A percentile compares a stretch with the other conserved stretches of the same genome.
Conservation (phyloP, 2,329 filamentous ascomycete species). For the Diaporthe australafricana region DNA sequence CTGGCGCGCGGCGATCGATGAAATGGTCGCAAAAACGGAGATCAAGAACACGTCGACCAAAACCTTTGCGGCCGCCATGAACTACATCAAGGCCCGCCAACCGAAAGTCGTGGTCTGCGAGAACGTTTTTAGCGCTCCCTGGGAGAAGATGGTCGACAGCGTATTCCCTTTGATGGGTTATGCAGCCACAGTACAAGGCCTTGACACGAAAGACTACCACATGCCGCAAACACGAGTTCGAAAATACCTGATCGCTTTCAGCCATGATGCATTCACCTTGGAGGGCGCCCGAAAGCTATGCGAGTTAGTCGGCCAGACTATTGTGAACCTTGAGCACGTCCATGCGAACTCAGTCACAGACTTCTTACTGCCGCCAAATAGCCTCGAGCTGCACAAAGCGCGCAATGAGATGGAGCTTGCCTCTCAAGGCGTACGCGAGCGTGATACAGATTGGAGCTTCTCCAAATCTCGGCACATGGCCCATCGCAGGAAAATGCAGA, state of each 20-base stretch:
- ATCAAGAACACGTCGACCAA: constrained; percentile 36
- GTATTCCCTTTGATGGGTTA: constrained; percentile 66
- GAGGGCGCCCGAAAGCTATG: constrained; percentile 43
- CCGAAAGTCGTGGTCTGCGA: constrained; percentile 78
- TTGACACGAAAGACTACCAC: constrained; percentile 80
- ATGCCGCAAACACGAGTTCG: constrained; percentile 76
- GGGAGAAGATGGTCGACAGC: constrained; percentile 59
- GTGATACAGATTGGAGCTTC: constrained; percentile 61
- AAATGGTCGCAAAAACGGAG: constrained; percentile 22
- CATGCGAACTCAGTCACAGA: constrained; percentile 72
- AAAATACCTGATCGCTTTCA: constrained; percentile 70
- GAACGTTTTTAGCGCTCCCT: constrained; percentile 74
- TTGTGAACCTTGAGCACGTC: constrained; percentile 61
- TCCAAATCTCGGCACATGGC: constrained; percentile 68
- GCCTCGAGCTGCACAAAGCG: constrained; percentile 63
- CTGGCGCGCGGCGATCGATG: constrained; percentile 29
- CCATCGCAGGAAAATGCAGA: constrained; percentile 55
- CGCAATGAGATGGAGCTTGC: constrained; percentile 58
- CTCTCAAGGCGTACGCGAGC: constrained; percentile 43
- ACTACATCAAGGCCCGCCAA: constrained; percentile 51
- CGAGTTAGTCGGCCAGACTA: constrained; percentile 52
- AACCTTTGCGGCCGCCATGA: constrained; percentile 43
- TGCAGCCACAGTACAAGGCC: constrained; percentile 55
- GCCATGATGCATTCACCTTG: constrained; percentile 49
- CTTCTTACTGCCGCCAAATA: constrained; percentile 69